Evolutionary conservation across 2,329 filamentous ascomycete genomes (phyloP), one percentile per base, ranked within the genome.

Genomic region (Knoxdaviesia capensis): DNA sequence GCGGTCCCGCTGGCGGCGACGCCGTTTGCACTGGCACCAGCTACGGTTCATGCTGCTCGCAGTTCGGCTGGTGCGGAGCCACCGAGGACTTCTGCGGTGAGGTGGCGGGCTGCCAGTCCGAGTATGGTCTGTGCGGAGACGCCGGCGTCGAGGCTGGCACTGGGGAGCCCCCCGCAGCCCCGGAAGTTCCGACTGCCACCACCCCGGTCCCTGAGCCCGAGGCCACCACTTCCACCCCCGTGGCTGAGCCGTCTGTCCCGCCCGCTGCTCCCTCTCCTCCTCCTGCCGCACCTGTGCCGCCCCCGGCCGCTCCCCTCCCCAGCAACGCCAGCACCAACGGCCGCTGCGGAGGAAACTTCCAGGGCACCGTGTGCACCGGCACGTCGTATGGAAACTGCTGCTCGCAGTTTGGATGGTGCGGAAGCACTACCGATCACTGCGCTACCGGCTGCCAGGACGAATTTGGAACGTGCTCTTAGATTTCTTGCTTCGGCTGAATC

Each of bases 41-140:
- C 9, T 58, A 54, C 39, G 59, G 59, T 5, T 52, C 53, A 47
- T 64, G 62, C 48, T 65, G 62, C 44, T 63, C 60, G 3, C 52
- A 49, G 43, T 58, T 56, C 42, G 60, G 60, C n/a, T 62, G 48
- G 45, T 64, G 59, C 59, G 59, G 50, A 50, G 55, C 50, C 11
- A 41, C 39, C 38, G 39, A 42, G 31, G 34, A 41, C 8, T 41
- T 59, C 41, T 60, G 58, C 39, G 43, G 43, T 55, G 53, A 30
- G 36, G 40, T 1, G 20, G 50, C 45, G 1, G 58, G 56, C n/a
- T 60, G 58, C 42, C 58, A 59, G 45, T 41, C 42, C 5, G 50
- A 46, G 10, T 61, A 52, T 45, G 58, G 58, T 1, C 45, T 44
- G n/a, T 60, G 58, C 43, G 42, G 39, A 6, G 32, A 35, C 5